A percentile compares a stretch with the other conserved stretches of the same genome.
These are phyloP conservation scores for Ophiocordyceps camponoti-floridani DNA, from an alignment of 2,329 filamentous ascomycete genomes.

Conservation along the genomic window DNA sequence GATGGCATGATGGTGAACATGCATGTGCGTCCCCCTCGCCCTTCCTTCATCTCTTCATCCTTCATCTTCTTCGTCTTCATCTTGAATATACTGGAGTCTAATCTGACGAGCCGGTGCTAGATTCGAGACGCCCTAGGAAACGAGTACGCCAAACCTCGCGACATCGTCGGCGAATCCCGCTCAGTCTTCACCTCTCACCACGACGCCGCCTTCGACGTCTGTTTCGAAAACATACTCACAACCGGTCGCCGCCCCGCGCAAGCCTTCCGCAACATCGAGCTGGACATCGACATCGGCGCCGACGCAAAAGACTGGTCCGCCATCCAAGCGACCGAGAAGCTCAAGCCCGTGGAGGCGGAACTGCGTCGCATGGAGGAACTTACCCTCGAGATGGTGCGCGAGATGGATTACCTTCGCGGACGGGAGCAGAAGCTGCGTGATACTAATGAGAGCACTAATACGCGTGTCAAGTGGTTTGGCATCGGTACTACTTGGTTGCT, in stretches of 20 bases:
- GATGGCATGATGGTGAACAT: conserved; percentile 92
- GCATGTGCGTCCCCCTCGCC: conserved; percentile 45
- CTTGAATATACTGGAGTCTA: neutral
- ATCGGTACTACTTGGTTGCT: conserved; percentile 85
- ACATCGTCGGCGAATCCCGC: conserved; percentile 79
- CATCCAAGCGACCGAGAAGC: conserved; percentile 90
- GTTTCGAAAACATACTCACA: conserved; percentile 73
- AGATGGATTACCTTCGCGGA: conserved; percentile 88
- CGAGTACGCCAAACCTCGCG: conserved; percentile 82
- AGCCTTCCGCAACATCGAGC: conserved; percentile 58
- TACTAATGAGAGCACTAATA: conserved; percentile 99
- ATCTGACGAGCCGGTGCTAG: no score
- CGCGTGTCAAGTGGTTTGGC: conserved; percentile 96
- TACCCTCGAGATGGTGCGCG: conserved; percentile 68
- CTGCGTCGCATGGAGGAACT: conserved; percentile 84
- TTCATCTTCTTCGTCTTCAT: no score
- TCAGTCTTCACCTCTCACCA: conserved; percentile 87
- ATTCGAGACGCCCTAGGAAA: conserved; percentile 92
- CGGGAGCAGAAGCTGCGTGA: conserved; percentile 93
- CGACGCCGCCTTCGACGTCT: conserved; percentile 89
- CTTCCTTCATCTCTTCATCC: neutral
- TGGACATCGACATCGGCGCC: conserved; percentile 90
- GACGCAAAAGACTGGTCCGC: conserved; percentile 97
- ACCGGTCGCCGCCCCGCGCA: conserved; percentile 35
- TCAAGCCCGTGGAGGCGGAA: conserved; percentile 92